These are phyloP conservation scores for Euphorbia celastroides DNA, from an alignment of 441 rosid species.

Conservation along the genomic window DNA sequence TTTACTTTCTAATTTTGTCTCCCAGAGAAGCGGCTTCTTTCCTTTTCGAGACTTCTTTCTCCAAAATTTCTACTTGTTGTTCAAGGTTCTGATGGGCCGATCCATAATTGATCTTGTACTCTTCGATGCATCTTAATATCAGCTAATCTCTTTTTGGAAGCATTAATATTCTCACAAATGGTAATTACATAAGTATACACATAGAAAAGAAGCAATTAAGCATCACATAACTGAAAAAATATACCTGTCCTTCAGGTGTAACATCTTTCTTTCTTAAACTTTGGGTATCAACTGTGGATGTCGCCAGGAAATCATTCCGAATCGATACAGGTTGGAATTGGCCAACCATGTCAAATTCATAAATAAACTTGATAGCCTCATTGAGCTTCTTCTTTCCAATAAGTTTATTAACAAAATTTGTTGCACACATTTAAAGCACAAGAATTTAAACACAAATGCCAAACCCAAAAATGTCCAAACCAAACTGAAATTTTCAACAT, in stretches of 20 bases:
- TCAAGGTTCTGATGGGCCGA: conserved; percentile 3
- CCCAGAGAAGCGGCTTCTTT: not conserved
- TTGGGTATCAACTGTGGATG: conserved; percentile 8
- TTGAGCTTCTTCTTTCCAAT: conserved; percentile 20
- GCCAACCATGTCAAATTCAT: conserved; percentile 23
- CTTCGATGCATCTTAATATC: conserved; percentile 25
- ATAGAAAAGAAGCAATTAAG: not conserved
- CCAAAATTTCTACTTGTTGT: conserved; percentile 10
- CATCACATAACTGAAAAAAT: not conserved
- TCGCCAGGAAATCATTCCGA: conserved; percentile 21
- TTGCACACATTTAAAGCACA: not conserved
- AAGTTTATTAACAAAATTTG: conserved; percentile 36
- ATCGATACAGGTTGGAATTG: conserved; percentile 28
- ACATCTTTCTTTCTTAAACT: conserved; percentile 2
- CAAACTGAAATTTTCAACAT: not conserved
- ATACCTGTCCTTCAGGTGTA: conserved; percentile 21
- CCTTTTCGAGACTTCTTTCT: conserved; percentile 10
- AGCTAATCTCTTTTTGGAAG: conserved; percentile 21
- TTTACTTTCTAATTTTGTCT: not conserved
- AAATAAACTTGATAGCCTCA: conserved; percentile 31
- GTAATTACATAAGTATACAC: not conserved
- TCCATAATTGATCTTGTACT: conserved; percentile 21
- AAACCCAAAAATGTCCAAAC: not conserved
- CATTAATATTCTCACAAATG: conserved; percentile 14
- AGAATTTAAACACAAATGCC: not conserved